phyloP scores from a whole-genome alignment of 257 asterid genomes.

The Solanum bulbocastanum region DNA sequence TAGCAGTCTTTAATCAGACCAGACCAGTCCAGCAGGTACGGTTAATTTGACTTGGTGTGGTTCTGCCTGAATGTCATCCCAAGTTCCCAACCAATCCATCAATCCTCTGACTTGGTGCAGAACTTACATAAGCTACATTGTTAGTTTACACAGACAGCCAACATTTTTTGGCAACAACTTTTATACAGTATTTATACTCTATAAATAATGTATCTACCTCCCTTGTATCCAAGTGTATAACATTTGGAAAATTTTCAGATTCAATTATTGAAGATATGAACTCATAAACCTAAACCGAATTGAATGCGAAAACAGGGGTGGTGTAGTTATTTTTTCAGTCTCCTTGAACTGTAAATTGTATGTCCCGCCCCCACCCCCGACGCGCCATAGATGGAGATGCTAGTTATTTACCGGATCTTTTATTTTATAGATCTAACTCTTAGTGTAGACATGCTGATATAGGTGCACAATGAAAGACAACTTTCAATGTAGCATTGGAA shows the following conservation, averaged over 20 bases:
- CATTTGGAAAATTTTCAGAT: background rate
- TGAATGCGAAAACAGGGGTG: background rate
- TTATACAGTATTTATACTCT: background rate
- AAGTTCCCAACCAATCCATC: background rate
- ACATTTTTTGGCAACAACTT: background rate
- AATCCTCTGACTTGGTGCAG: slow-evolving; percentile 2
- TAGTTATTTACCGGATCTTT: background rate
- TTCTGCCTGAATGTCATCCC: slow-evolving; percentile 3
- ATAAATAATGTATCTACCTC: no score
- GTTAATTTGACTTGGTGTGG: background rate
- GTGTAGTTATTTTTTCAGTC: background rate
- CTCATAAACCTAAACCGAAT: background rate
- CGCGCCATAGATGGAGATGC: background rate
- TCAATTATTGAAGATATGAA: no score
- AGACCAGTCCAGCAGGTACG: background rate
- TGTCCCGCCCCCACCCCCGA: background rate
- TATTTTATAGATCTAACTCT: background rate
- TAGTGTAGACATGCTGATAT: background rate
- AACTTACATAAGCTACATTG: background rate
- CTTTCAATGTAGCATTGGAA: background rate
- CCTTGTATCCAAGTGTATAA: background rate
- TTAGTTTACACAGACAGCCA: background rate
- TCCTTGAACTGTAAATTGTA: background rate
- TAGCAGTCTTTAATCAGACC: background rate
- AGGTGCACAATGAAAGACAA: background rate